These are phyloP conservation scores for Massarina eburnea DNA, from an alignment of 2,329 filamentous ascomycete species.

Conservation along the genomic window DNA sequence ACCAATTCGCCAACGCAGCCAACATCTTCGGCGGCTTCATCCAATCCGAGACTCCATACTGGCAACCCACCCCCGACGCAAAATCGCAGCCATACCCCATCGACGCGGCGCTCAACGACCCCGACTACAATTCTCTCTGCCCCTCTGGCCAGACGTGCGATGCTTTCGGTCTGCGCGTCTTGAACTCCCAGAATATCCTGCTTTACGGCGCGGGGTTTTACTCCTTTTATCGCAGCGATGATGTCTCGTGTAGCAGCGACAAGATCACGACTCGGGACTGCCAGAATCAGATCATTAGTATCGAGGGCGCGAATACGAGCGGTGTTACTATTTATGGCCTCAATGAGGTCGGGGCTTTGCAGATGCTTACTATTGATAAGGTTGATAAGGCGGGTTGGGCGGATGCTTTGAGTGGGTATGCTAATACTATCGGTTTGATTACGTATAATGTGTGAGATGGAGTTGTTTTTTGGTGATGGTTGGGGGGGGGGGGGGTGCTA, in stretches of 20 bases:
- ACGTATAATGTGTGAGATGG: conserved; percentile 36
- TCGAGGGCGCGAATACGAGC: conserved; percentile 45
- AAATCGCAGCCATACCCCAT: conserved; percentile 62
- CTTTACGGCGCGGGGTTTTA: conserved; percentile 69
- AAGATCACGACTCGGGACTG: conserved; percentile 41
- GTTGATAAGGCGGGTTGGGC: conserved; percentile 46
- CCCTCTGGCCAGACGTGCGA: conserved; percentile 24
- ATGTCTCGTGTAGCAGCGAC: conserved; percentile 35
- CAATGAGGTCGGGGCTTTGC: conserved; percentile 51
- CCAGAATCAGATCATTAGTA: conserved; percentile 54
- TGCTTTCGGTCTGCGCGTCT: conserved; percentile 66
- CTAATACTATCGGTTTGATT: conserved; percentile 38
- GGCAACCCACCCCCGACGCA: conserved; percentile 78
- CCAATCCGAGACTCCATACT: conserved; percentile 87
- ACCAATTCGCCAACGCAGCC: conserved; percentile 75
- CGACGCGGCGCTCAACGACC: conserved; percentile 60
- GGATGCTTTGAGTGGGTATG: conserved; percentile 50
- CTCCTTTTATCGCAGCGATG: conserved; percentile 69
- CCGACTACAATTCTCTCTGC: conserved; percentile 61
- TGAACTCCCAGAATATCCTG: conserved; percentile 58
- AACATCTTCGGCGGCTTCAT: conserved; percentile 82
- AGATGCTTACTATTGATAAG: conserved; percentile 51
- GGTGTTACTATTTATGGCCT: conserved; percentile 50
- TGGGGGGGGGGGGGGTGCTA: no score
- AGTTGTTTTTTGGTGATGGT: not conserved